Percentiles rank a stretch among this genome's conserved stretches.
phyloP scores from a whole-genome alignment of 345 rosid genomes.

The Melaleuca quinquenervia region DNA sequence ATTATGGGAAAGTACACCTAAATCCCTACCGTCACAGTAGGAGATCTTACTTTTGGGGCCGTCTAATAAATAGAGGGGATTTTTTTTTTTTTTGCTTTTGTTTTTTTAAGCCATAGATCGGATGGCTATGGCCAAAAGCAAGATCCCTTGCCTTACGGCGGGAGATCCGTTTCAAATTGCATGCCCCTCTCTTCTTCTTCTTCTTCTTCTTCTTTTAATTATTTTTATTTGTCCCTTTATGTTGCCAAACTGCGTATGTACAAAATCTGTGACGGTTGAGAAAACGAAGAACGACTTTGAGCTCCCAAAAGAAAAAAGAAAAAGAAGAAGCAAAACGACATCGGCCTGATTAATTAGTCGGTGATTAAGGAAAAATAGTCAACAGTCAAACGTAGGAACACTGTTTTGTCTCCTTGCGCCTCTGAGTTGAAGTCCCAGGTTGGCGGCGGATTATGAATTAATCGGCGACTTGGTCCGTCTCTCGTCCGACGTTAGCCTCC shows the following conservation, averaged over 20 bases:
- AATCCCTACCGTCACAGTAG: too few relatives aligned
- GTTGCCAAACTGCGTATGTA: neutral
- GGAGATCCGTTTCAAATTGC: too few relatives aligned
- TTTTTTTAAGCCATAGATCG: too few relatives aligned
- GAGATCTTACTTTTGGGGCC: too few relatives aligned
- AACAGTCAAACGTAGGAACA: neutral
- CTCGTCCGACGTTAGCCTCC: neutral
- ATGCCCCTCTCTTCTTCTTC: neutral
- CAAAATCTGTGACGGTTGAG: neutral
- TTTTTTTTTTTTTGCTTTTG: too few relatives aligned
- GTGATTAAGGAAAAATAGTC: neutral
- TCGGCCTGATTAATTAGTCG: neutral
- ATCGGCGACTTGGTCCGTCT: neutral
- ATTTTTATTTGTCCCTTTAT: neutral
- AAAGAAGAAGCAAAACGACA: neutral
- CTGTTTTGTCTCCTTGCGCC: neutral
- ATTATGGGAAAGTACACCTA: neutral
- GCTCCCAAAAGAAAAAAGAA: neutral
- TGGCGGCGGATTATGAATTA: neutral
- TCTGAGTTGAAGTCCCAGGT: neutral
- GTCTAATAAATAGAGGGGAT: too few relatives aligned
- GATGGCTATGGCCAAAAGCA: too few relatives aligned
- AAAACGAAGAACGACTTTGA: neutral
- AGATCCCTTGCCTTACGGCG: too few relatives aligned
- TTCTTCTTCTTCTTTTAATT: neutral